Base-by-base conservation (phyloP, 2,329 filamentous ascomycete genomes). In the Botrytis porri region DNA sequence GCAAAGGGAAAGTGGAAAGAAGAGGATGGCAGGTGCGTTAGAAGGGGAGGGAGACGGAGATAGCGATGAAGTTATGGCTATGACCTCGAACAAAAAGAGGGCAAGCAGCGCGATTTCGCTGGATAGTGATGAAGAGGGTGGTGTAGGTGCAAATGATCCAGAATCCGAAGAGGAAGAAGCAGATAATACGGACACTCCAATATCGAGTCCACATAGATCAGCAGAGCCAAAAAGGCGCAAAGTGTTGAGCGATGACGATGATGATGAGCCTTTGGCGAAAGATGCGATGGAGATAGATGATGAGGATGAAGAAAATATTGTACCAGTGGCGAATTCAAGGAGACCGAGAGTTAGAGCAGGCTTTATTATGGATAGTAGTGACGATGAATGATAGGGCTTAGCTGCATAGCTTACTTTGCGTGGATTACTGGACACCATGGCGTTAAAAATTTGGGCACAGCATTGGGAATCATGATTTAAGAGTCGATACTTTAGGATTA, bases 351-450 rank as follows among this genome's bases (percentile, higher is more conserved):
- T 84, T 5, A 84, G 84, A 70, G 84, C 85, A 29, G 88, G 88
- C 0, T 90, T 90, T 75, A 80, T 90, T 63, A 77, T 88, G 51
- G 88, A 90, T 77, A 89, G 88, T 74, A 88, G 88, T 78, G 88
- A 90, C 74, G 80, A 81, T 71, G 80, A 81, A 66, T 80, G 76
- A 79, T 74, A 25, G 48, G 35, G 10, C 12, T 70, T 39, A 25
- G 57, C 9, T 61, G 32, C 7, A 54, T 51, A 22, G 3, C 0
- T 29, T 64, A 10, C 29, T 32, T 43, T 63, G 25, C 2, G 12
- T 65, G 48, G n/a, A 66, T 66, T n/a, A 35, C 29, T 71, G 61
- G 61, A 71, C 66, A 71, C 70, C 70, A 71, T 43, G 70, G 70
- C 70, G 70, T 59, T 71, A 37, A 8, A 22, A 37, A 20, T 39